Evolutionary conservation across 768 basidiomycete species (phyloP), one percentile per base, ranked within the genome.

Genomic region (Boletus vinaceobasis): DNA sequence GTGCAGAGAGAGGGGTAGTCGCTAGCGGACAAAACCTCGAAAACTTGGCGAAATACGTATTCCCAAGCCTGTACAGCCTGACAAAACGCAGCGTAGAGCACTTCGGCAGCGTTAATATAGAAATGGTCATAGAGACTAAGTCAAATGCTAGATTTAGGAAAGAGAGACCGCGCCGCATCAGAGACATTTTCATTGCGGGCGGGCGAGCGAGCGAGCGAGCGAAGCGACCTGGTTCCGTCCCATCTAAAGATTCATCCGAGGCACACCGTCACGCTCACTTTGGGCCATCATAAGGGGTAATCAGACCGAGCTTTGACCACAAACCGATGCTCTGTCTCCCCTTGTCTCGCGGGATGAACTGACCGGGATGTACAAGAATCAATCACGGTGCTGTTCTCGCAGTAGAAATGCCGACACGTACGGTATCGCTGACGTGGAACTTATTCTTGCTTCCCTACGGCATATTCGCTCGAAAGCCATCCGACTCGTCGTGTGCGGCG

Each of bases 21-120:
- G 66, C 56, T 63, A 68, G 55, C 42, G 55, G 57, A 46, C 55
- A 47, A 63, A 68, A 59, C 57, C 43, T 67, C 62, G 69, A 65
- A 69, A 64, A 52, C 33, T 33, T 67, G 56, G 55, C 65, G 57
- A 68, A 58, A 61, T 70, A 67, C 59, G 65, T 69, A 69, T 66
- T 68, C 58, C 70, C 70, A 69, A 65, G 63, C 59, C 56, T 62
- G 68, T 69, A 69, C 67, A 69, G 69, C 65, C 62, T 60, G 58
- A 60, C 64, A 58, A 61, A 66, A 60, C 55, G 57, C 53, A 60
- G 48, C 10, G 48, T 54, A 56, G 49, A 48, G 51, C 35, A 52
- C 52, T 53, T 67, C 60, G 69, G 71, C 58, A 57, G 51, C 60
- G 67, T 60, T 67, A 67, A 67, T 69, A 67, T 67, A 60, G 63